phyloP scores from a whole-genome alignment of 148 eudicot genomes.

The Euryodendron excelsum region DNA sequence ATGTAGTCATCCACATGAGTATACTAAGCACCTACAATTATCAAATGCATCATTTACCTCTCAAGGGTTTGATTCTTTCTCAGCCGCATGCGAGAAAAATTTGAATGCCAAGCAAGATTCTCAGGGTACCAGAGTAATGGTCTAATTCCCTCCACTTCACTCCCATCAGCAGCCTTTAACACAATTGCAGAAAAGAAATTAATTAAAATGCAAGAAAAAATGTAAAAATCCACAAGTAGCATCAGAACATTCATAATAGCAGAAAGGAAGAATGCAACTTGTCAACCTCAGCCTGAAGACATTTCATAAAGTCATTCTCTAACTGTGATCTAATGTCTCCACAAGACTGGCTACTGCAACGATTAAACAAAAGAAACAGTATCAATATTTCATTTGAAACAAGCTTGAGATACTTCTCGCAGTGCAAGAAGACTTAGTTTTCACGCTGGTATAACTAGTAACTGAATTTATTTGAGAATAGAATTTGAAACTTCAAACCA shows the following conservation, averaged over 20 bases:
- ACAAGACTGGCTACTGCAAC: conserved; percentile 84
- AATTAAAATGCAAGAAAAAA: background rate
- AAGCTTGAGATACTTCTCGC: background rate
- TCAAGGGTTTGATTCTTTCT: conserved; percentile 86
- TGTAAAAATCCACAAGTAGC: background rate
- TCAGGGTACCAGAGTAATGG: conserved; percentile 96
- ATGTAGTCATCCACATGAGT: background rate
- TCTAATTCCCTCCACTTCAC: conserved; percentile 69
- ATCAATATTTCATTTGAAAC: background rate
- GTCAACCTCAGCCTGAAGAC: conserved; percentile 79
- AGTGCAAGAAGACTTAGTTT: background rate
- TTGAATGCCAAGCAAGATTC: conserved; percentile 97
- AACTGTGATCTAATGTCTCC: conserved; percentile 65
- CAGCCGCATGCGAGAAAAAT: conserved; percentile 82
- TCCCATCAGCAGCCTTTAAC: conserved; percentile 64
- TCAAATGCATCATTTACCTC: conserved; percentile 46
- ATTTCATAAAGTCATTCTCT: conserved; percentile 78
- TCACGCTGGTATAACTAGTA: background rate
- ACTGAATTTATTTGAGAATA: background rate
- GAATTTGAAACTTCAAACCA: conserved; percentile 1
- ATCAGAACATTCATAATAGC: background rate
- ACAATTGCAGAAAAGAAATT: background rate
- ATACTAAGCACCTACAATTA: background rate
- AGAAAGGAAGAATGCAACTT: conserved; percentile 13
- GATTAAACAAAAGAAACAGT: conserved; percentile 6